Evolutionary conservation across 352 stramenopile species (phyloP).

Genomic region (Globisporangium orthogonon): DNA sequence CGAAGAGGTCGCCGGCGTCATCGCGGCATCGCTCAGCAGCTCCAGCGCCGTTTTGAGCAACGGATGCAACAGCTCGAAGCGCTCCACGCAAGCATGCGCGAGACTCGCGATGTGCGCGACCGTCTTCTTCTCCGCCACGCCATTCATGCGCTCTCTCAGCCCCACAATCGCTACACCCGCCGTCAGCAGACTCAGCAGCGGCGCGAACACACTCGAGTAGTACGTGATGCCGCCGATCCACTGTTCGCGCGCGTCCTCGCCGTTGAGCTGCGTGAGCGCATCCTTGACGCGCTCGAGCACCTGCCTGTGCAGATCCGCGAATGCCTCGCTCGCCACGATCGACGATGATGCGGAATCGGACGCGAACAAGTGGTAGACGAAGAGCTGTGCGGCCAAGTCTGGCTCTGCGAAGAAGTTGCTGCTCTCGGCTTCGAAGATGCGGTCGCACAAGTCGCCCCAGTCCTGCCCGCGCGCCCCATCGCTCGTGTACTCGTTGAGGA

Average conservation of each 20-base stretch:
- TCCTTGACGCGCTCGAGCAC: constrained; percentile 25
- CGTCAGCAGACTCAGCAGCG: constrained; percentile 38
- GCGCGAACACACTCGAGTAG: constrained; percentile 56
- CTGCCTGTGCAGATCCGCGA: constrained; percentile 18
- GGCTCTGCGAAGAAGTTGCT: constrained; percentile 72
- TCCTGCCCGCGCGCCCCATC: constrained; percentile 31
- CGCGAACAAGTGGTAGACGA: constrained; percentile 33
- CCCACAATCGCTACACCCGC: constrained; percentile 31
- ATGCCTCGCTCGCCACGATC: constrained; percentile 1
- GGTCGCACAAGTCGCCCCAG: constrained; percentile 48
- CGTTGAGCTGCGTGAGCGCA: constrained; percentile 5
- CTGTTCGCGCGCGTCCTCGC: constrained; percentile 12
- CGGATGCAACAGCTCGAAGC: constrained; percentile 26
- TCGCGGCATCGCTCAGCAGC: constrained; percentile 14
- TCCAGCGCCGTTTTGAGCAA: constrained; percentile 31
- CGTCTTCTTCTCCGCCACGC: not conserved
- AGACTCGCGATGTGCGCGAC: constrained; percentile 13
- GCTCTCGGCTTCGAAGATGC: constrained; percentile 78
- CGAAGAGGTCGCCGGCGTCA: not conserved
- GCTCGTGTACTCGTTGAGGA: constrained; percentile 39
- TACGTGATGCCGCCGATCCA: constrained; percentile 67
- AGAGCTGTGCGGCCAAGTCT: constrained; percentile 57
- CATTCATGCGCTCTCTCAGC: constrained; percentile 5
- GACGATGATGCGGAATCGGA: constrained; percentile 1
- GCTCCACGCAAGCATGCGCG: constrained; percentile 12